Conservation (phyloP, 306 rosid genomes). For the Adenanthera pavonina region DNA sequence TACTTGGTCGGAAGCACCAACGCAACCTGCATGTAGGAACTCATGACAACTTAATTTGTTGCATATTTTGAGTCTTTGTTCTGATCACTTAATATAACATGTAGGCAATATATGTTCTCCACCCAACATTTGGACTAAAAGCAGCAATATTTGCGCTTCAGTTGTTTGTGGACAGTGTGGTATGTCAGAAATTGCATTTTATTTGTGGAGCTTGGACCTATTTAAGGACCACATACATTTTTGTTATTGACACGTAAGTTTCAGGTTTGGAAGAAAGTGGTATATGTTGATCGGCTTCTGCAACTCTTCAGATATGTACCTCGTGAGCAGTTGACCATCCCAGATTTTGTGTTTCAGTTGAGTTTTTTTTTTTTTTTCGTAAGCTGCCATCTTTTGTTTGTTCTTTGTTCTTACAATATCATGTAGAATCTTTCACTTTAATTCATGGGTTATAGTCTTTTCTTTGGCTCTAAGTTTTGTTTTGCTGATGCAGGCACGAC, state of each 20-base stretch:
- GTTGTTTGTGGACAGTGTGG: constrained; percentile 78
- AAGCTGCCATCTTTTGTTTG: background rate
- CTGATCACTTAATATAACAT: constrained; percentile 45
- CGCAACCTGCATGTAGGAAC: constrained; percentile 72
- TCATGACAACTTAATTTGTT: constrained; percentile 3
- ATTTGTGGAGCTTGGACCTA: constrained; percentile 16
- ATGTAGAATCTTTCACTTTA: constrained; percentile 12
- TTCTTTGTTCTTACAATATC: constrained; percentile 25
- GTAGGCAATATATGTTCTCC: constrained; percentile 87
- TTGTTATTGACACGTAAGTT: constrained; percentile 21
- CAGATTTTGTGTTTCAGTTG: constrained; percentile 90
- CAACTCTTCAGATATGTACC: constrained; percentile 92
- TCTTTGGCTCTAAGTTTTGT: constrained; percentile 33
- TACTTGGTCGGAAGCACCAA: constrained; percentile 87
- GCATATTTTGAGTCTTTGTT: constrained; percentile 4
- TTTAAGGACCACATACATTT: background rate
- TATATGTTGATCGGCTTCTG: constrained; percentile 75
- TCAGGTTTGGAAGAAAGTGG: constrained; percentile 94
- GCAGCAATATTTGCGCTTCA: constrained; percentile 78
- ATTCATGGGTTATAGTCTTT: background rate
- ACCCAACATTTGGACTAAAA: constrained; percentile 88
- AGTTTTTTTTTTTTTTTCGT: constrained; percentile 43
- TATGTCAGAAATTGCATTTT: constrained; percentile 41
- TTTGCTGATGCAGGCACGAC: constrained; percentile 68
- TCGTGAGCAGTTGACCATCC: constrained; percentile 92